A percentile compares a stretch with the other conserved stretches of the same genome.
These are phyloP conservation scores for Thelonectria blattea DNA, from an alignment of 2,329 filamentous ascomycete species.

Conservation along the genomic window DNA sequence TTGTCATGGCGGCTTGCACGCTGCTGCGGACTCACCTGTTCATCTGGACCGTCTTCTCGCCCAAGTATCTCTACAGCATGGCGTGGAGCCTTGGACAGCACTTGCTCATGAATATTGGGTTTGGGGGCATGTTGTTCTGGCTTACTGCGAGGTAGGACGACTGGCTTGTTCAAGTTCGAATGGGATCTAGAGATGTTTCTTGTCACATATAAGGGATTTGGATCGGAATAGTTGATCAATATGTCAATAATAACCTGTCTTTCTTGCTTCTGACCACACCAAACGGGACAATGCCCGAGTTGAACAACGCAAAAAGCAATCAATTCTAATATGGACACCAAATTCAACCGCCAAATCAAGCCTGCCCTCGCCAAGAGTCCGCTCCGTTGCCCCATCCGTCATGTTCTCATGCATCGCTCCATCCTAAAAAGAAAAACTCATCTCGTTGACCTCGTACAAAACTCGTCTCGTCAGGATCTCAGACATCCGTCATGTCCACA, in stretches of 20 bases:
- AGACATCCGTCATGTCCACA: slow-evolving; percentile 41
- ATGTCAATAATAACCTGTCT: not conserved
- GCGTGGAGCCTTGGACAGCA: slow-evolving; percentile 89
- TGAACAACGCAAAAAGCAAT: slow-evolving; percentile 24
- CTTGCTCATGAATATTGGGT: slow-evolving; percentile 70
- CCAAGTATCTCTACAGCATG: slow-evolving; percentile 92
- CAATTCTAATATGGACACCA: slow-evolving; percentile 16
- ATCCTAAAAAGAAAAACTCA: slow-evolving; percentile 15
- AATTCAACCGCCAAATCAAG: slow-evolving; percentile 25
- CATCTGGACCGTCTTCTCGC: slow-evolving; percentile 98
- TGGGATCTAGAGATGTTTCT: not conserved
- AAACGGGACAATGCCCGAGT: slow-evolving; percentile 12
- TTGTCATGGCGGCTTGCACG: slow-evolving; percentile 89
- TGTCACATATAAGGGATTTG: not conserved
- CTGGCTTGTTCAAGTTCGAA: not conserved
- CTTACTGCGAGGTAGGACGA: slow-evolving; percentile 44
- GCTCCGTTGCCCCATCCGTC: slow-evolving; percentile 20
- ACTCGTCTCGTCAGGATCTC: slow-evolving; percentile 22
- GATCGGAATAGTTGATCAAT: not conserved
- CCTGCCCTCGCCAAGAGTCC: slow-evolving; percentile 15
- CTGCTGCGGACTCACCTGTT: slow-evolving; percentile 87
- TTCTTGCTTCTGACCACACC: not conserved
- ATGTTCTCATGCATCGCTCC: slow-evolving; percentile 13
- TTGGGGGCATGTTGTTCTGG: slow-evolving; percentile 65
- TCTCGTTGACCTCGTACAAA: slow-evolving; percentile 27